Conservation (phyloP, 495 filamentous ascomycete genomes). For the Neurospora sp. region DNA sequence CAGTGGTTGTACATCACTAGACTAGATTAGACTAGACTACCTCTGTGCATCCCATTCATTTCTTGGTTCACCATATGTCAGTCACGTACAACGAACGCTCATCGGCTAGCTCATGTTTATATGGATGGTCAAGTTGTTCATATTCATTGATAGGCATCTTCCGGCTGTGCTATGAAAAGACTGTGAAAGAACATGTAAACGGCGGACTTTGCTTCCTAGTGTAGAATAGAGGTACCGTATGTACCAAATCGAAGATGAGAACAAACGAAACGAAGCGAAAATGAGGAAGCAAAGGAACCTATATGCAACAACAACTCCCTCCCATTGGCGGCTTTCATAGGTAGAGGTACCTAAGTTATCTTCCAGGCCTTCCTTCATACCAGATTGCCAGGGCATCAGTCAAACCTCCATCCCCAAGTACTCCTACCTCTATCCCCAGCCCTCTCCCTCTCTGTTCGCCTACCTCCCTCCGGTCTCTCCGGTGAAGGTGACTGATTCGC, state of each 20-base stretch:
- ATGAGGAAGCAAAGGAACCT: background rate
- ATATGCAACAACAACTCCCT: background rate
- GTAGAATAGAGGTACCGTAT: background rate
- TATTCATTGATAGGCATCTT: background rate
- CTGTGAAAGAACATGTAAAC: background rate
- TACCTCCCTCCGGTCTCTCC: background rate
- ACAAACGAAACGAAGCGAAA: background rate
- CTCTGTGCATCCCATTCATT: too few species aligned
- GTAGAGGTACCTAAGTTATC: too few species aligned
- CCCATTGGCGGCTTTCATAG: too few species aligned
- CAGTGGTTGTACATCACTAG: too few species aligned
- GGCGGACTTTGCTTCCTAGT: background rate
- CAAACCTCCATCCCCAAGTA: background rate
- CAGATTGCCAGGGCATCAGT: too few species aligned
- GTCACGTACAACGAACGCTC: too few species aligned
- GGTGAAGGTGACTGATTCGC: background rate
- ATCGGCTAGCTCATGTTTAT: background rate
- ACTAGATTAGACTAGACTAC: too few species aligned
- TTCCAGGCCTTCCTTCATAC: too few species aligned
- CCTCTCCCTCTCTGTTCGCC: background rate
- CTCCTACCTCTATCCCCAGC: background rate
- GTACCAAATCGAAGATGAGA: background rate
- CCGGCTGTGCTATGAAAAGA: background rate
- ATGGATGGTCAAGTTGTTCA: background rate
- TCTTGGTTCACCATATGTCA: too few species aligned